phyloP scores from a whole-genome alignment of 2,329 filamentous ascomycete species.

The Colletotrichum simmondsii region DNA sequence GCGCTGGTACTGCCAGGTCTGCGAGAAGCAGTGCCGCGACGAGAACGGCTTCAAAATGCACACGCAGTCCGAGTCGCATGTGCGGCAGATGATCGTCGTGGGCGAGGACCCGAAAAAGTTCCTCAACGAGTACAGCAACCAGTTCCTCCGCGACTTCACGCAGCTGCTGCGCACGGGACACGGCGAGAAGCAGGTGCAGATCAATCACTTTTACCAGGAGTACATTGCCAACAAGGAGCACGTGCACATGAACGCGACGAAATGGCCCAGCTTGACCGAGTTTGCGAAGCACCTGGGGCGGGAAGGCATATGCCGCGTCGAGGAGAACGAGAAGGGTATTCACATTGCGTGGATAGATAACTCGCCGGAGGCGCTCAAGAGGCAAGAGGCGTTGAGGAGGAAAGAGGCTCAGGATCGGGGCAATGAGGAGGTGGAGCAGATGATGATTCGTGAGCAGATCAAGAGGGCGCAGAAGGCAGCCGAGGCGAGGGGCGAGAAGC shows the following conservation, averaged over 20 bases:
- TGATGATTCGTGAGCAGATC: conserved; percentile 85
- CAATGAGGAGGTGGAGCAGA: conserved; percentile 89
- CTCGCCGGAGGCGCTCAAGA: conserved; percentile 82
- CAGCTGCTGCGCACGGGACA: conserved; percentile 83
- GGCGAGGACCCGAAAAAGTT: conserved; percentile 88
- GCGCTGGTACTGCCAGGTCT: conserved; percentile 91
- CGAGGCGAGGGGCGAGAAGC: conserved; percentile 55
- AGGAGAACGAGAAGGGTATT: conserved; percentile 87
- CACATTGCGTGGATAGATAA: conserved; percentile 93
- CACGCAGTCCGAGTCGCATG: conserved; percentile 84
- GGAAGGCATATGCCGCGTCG: conserved; percentile 89
- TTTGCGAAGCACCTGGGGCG: conserved; percentile 88
- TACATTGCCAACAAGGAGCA: conserved; percentile 91
- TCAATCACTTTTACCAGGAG: conserved; percentile 95
- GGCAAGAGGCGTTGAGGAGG: conserved; percentile 82
- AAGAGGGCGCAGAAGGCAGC: conserved; percentile 75
- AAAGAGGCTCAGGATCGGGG: conserved; percentile 90
- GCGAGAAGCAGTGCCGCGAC: conserved; percentile 74
- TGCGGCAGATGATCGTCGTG: conserved; percentile 88
- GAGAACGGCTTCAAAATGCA: conserved; percentile 95
- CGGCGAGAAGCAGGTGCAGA: conserved; percentile 87
- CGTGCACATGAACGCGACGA: conserved; percentile 93
- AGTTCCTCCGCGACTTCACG: conserved; percentile 86
- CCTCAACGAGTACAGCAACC: conserved; percentile 83
- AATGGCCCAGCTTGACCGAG: conserved; percentile 88